Evolutionary conservation across 306 rosid genomes (phyloP), one percentile per base, ranked within the genome.

Genomic region (Trichosanthes cucumerina): DNA sequence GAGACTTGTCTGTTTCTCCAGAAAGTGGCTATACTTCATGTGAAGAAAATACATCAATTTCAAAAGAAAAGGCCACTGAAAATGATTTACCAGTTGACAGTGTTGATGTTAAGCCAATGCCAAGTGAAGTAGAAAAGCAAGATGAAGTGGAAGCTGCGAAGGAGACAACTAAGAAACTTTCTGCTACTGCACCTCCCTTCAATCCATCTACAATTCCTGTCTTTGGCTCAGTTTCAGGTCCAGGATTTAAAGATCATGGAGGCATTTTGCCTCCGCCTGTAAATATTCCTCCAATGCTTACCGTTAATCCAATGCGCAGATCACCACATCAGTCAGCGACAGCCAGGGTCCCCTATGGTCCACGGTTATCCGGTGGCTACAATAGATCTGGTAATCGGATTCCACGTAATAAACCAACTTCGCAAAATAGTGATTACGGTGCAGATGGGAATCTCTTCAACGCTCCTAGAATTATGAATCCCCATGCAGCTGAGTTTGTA

Each of bases 291-390:
- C 97, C 97, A 14, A 89, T 95, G 91, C 86, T 95, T 76, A 59
- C 92, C 14, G 87, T 91, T 53, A 93, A 80, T 85, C 92, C 95
- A n/a, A 73, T 83, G 26, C 97, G 97, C 12, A 89, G 97, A 83
- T 88, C 96, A n/a, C 91, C 94, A 53, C 99, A 91, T 85, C 99
- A 95, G 84, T 95, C 99, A 59, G 99, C 97, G 53, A 95, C 97
- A 56, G 87, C 99, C 3, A 86, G 97, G 79, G 97, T 95, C 72
- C 99, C 99, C 24, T 95, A 92, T 65, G 99, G 99, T 81, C 99
- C 99, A 62, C 86, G 99, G 59, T 82, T 95, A 66, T 92, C 97
- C 47, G 97, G 98, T 79, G 89, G 96, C 82, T 90, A 86, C 82
- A 95, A 91, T 79, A 82, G 97, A 83, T 86, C 92, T 50, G 97